phyloP scores from a whole-genome alignment of 768 basidiomycete species.

The Kwoniella botswanensis region DNA sequence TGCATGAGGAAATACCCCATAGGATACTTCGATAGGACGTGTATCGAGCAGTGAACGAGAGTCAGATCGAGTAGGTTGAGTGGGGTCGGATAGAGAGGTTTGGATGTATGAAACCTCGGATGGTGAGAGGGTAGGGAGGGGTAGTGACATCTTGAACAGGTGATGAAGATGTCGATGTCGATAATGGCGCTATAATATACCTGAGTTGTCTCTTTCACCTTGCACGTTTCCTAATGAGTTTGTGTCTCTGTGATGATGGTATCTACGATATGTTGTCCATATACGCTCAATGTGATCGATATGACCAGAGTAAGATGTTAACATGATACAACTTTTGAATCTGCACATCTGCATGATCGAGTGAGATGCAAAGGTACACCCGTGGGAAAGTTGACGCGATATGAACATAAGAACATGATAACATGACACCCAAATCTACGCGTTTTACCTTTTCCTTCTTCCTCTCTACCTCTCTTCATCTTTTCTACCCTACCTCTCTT shows the following conservation, averaged over 20 bases:
- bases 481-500: neutral
- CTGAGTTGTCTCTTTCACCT: neutral
- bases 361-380: neutral
- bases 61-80: slow-evolving; percentile 50
- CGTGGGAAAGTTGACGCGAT: slow-evolving; percentile 27
- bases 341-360: neutral
- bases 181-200: neutral
- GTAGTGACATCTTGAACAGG: slow-evolving; percentile 17
- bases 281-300: too few species aligned
- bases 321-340: neutral
- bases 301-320: too few species aligned
- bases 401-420: neutral
- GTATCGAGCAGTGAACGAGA: slow-evolving; percentile 41
- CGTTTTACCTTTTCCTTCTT: slow-evolving; percentile 5
- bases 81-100: slow-evolving; percentile 48
- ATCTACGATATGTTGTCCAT: too few species aligned
- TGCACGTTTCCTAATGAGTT: neutral
- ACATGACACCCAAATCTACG: neutral
- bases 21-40: slow-evolving; percentile 44
- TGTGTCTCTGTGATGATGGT: too few species aligned
- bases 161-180: neutral
- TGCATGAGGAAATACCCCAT: slow-evolving; percentile 55
- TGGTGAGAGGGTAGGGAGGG: slow-evolving; percentile 41
- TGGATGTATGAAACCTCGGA: slow-evolving; percentile 54
- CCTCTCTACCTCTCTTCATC: neutral